phyloP scores from a whole-genome alignment of 2,329 filamentous ascomycete species.

The Nemania sp. region DNA sequence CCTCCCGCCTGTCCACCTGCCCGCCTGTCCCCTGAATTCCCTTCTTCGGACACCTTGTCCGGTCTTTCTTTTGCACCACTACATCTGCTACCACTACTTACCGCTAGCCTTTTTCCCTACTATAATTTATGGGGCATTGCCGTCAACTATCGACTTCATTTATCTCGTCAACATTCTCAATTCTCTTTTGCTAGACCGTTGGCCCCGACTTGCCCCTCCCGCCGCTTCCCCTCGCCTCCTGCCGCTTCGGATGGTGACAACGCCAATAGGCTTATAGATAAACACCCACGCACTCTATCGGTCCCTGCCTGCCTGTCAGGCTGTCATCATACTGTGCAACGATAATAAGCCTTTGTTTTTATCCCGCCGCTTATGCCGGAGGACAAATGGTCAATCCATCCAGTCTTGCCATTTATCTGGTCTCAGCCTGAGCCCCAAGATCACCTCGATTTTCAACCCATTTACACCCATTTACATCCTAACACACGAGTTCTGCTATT shows the following conservation, averaged over 20 bases:
- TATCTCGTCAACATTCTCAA: slow-evolving; percentile 23
- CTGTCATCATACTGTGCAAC: slow-evolving; percentile 17
- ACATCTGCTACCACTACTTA: neutral
- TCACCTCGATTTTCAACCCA: slow-evolving; percentile 14
- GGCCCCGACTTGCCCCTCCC: slow-evolving; percentile 30
- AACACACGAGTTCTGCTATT: slow-evolving; percentile 27
- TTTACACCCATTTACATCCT: slow-evolving; percentile 11
- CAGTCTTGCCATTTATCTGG: slow-evolving; percentile 7
- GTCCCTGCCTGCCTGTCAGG: neutral
- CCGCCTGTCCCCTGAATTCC: neutral
- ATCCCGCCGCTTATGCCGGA: slow-evolving; percentile 13
- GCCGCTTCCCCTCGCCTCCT: slow-evolving; percentile 22
- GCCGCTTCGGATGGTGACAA: slow-evolving; percentile 21
- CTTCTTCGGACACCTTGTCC: slow-evolving; percentile 15
- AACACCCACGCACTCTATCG: neutral
- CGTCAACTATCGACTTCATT: slow-evolving; percentile 33
- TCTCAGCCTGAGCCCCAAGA: slow-evolving; percentile 19
- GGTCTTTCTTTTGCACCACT: neutral
- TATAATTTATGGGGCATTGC: slow-evolving; percentile 23
- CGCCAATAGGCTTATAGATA: slow-evolving; percentile 15
- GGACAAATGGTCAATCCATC: slow-evolving; percentile 19
- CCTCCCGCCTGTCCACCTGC: neutral
- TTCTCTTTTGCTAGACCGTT: slow-evolving; percentile 17
- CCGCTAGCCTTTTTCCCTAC: slow-evolving; percentile 25
- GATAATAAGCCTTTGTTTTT: slow-evolving; percentile 3